Conservation (phyloP, 805 yeast genomes). For the Wickerhamiella bombiphila region DNA sequence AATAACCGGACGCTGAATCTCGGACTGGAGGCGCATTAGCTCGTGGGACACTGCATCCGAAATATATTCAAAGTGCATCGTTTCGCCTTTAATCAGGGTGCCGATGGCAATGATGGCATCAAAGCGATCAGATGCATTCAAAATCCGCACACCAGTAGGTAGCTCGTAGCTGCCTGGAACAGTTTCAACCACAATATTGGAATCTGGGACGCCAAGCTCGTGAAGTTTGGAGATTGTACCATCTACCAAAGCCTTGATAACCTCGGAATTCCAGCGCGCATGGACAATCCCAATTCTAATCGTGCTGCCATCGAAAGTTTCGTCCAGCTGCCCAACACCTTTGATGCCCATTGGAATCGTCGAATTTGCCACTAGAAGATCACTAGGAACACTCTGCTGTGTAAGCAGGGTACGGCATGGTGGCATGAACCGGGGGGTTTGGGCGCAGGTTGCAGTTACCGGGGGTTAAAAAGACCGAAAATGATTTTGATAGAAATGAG, state of each 20-base stretch:
- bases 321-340: slow-evolving; percentile 66
- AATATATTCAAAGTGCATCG: slow-evolving; percentile 97
- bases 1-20: slow-evolving; percentile 61
- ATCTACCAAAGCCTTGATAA: slow-evolving; percentile 63
- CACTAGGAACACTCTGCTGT: too few relatives aligned
- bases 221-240: slow-evolving; percentile 55
- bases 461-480: too few relatives aligned
- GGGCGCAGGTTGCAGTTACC: too few relatives aligned
- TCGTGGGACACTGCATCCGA: slow-evolving; percentile 80
- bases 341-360: slow-evolving; percentile 35
- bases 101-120: slow-evolving; percentile 93
- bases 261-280: slow-evolving; percentile 83
- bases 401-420: too few relatives aligned
- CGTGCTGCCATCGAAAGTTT: slow-evolving; percentile 41
- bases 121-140: slow-evolving; percentile 12
- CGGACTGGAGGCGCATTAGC: slow-evolving; percentile 66
- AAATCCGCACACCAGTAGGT: slow-evolving; percentile 57
- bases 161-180: slow-evolving; percentile 95
- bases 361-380: too few relatives aligned
- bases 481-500: too few relatives aligned
- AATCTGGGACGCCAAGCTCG: slow-evolving; percentile 55
- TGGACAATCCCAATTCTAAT: slow-evolving; percentile 76
- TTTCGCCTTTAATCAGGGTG: slow-evolving; percentile 85
- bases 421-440: too few relatives aligned
- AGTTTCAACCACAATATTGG: slow-evolving; percentile 63